These are phyloP conservation scores for Penicillium samsonianum DNA, from an alignment of 495 filamentous ascomycete genomes.

Conservation along the genomic window DNA sequence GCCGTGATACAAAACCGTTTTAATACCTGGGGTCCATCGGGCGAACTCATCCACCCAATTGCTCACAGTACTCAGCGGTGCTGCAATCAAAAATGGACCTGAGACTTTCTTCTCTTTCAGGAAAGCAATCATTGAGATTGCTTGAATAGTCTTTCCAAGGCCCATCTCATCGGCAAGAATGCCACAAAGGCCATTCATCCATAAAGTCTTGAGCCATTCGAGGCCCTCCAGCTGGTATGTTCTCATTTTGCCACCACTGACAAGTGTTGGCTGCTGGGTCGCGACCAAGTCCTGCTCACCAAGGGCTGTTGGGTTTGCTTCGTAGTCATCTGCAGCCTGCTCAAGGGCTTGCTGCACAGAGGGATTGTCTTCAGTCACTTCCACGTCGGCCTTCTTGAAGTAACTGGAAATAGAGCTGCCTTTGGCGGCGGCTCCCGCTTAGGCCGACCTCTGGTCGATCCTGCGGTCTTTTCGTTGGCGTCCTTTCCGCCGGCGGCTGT, in stretches of 20 bases:
- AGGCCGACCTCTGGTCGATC: constrained; percentile 31
- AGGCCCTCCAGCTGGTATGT: constrained; percentile 92
- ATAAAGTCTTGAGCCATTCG: constrained; percentile 83
- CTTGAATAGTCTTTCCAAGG: constrained; percentile 91
- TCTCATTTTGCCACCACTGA: constrained; percentile 88
- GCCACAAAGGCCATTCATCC: constrained; percentile 92
- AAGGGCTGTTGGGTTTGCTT: constrained; percentile 61
- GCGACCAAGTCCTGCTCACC: constrained; percentile 77
- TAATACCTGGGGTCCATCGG: constrained; percentile 84
- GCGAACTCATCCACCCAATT: constrained; percentile 98
- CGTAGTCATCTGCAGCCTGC: constrained; percentile 55
- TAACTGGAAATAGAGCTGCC: constrained; percentile 55
- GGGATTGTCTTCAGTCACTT: constrained; percentile 51
- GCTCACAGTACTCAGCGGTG: constrained; percentile 85
- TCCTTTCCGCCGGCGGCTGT: constrained; percentile 21
- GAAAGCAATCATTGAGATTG: constrained; percentile 87
- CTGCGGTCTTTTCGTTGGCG: constrained; percentile 14
- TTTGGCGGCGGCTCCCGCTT: constrained; percentile 33
- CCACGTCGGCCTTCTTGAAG: constrained; percentile 59
- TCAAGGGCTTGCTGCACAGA: constrained; percentile 56
- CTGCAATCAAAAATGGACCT: constrained; percentile 87
- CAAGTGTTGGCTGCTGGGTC: constrained; percentile 78
- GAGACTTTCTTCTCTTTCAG: constrained; percentile 82
- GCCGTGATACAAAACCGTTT: constrained; percentile 88
- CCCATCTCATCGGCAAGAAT: constrained; percentile 99